Base-by-base conservation (phyloP, 192 early-diverging fungal genomes). In the Entomortierella beljakovae region DNA sequence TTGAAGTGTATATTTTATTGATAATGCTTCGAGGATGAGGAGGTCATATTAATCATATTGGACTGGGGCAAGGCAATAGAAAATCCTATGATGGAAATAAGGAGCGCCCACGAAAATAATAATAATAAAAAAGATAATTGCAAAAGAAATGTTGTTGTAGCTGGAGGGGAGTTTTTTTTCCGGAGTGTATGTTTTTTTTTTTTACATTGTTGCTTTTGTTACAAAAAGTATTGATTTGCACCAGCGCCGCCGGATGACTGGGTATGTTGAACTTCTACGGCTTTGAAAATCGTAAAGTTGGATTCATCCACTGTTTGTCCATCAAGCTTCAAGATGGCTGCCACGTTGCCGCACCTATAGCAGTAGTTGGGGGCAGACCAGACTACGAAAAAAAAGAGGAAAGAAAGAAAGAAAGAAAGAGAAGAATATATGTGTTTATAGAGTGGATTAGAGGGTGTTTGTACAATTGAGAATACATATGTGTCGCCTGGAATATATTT, bases 301-400 rank as follows among this genome's bases (percentile, higher is more conserved):
- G 85, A 84, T 55, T 97, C 96, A 54, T 91, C 88, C 59, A 99
- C 84, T 34, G 91, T 88, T 25, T 91, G 80, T 33, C 84, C 83
- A 58, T 92, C 86, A 26, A 99, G 88, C 70, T 94, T 90, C 88
- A 97, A 92, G 60, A 99, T 94, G 35, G 95, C 94, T 10, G 96
- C 97, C 25, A 98, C 94, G 72, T 99, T 98, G 42, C 96, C 96
- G 71, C 97, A 99, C 29, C 97, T 89, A 83, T 98, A 98, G 77
- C 97, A 99, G 83, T 99, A 99, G 70, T 99, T 97, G 52, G 96
- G 96, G 15, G 96, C 97, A 38, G 92, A 94, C 98, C 98, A 98
- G 23, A 92, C 91, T 77, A 34, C 7, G 18, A 61, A 25, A 4
- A 18, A 22, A 37, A 20, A 31, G 29, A 65, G 31, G 13, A 61